These are phyloP conservation scores for Solanum paucissectum DNA, from an alignment of 257 asterid species.

Conservation along the genomic window DNA sequence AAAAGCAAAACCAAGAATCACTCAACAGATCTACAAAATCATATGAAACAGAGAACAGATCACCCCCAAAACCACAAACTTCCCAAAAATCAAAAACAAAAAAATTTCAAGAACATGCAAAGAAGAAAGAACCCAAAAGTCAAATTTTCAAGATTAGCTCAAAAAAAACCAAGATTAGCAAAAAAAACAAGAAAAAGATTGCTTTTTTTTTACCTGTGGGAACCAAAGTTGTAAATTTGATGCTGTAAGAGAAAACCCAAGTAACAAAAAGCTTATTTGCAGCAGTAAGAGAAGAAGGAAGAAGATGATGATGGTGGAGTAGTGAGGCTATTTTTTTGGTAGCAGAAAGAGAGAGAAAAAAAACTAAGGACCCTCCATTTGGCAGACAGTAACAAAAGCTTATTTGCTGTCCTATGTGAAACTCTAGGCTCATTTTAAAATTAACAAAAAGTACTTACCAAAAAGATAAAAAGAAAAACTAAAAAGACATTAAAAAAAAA, in stretches of 20 bases:
- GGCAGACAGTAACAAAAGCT: constrained; percentile 30
- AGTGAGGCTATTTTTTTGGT: background rate
- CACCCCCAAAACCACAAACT: background rate
- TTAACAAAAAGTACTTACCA: background rate
- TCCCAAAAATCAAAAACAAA: background rate
- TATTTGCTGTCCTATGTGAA: constrained; percentile 31
- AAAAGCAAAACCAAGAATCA: background rate
- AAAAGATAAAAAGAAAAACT: background rate
- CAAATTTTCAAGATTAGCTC: background rate
- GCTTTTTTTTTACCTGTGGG: background rate
- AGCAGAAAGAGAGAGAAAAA: constrained; percentile 2
- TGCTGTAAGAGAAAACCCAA: background rate
- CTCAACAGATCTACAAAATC: background rate
- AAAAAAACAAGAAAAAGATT: background rate
- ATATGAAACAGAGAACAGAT: background rate
- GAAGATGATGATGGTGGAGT: background rate
- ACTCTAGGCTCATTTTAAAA: constrained; percentile 10
- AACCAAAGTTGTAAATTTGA: background rate
- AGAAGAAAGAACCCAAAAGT: background rate
- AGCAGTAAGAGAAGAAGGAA: background rate
- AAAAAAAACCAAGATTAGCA: background rate
- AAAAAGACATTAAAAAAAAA: background rate
- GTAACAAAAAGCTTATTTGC: background rate
- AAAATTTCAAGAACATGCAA: background rate
- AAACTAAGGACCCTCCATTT: constrained; percentile 31